Evolutionary conservation across 2,329 filamentous ascomycete genomes (phyloP), one percentile per base, ranked within the genome.

Genomic region (Geosmithia morbida): DNA sequence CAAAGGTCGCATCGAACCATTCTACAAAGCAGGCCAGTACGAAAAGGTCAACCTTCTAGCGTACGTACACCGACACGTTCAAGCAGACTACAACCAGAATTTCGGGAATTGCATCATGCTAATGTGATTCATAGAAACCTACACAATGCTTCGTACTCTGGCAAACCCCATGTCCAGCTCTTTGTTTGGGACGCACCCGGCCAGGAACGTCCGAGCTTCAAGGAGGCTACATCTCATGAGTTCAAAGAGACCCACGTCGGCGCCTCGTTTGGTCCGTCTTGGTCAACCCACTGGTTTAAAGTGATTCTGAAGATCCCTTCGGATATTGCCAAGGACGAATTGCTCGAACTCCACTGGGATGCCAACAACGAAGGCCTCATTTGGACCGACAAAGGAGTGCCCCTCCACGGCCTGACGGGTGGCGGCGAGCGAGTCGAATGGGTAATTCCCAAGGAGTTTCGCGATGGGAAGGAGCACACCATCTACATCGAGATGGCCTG

Each of bases 401-500:
- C 89, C 2, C 71, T 96, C 29, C 92, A 98, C 64, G 92, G 92
- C 14, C 68, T 98, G 56, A 96, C 89, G 1, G 92, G 92, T 17
- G 83, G 84, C 48, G 87, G 86, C 41, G 92, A 98, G 59, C 77
- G 92, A 47, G 75, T 82, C 16, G 88, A 97, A 65, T 98, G 90
- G 89, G 79, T 95, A 50, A 72, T 98, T 43, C 90, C 92, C 8
- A 71, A 86, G 46, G 70, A 71, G 16, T 95, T 85, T 67, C 77
- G 85, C 51, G 86, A 95, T 61, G 89, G 87, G 47, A 81, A 90
- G 61, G 78, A 88, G 57, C 89, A 97, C 62, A 79, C 75, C 17
- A 85, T 98, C 57, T 98, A 96, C 63, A 83, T 98, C 53, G 92
- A 98, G 68, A 95, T 97, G 86, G 92, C 92, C 18, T 97, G 92